phyloP scores from a whole-genome alignment of 2,329 filamentous ascomycete species.

The Periconia sp. region DNA sequence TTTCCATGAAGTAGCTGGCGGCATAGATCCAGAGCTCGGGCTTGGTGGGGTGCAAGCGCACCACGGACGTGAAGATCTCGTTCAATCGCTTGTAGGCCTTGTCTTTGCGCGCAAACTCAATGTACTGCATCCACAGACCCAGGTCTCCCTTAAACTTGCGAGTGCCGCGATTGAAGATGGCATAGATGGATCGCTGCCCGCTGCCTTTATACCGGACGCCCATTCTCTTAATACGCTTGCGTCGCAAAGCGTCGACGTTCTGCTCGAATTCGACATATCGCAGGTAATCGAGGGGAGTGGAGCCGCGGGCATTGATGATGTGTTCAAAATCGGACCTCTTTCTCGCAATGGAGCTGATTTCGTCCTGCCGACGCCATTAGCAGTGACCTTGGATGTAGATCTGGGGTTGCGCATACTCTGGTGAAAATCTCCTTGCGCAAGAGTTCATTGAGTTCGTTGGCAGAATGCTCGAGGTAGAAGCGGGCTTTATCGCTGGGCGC shows the following conservation, averaged over 20 bases:
- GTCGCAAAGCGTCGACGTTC: constrained; percentile 70
- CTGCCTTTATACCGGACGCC: constrained; percentile 71
- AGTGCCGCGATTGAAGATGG: constrained; percentile 84
- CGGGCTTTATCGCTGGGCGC: constrained; percentile 90
- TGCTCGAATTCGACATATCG: constrained; percentile 76
- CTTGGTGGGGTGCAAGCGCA: constrained; percentile 84
- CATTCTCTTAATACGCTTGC: constrained; percentile 79
- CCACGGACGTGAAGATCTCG: constrained; percentile 64
- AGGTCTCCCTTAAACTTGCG: constrained; percentile 80
- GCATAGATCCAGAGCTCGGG: constrained; percentile 82
- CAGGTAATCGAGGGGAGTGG: constrained; percentile 73
- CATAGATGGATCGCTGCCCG: constrained; percentile 81
- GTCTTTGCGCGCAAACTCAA: constrained; percentile 75
- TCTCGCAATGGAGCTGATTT: constrained; percentile 84
- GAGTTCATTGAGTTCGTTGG: constrained; percentile 89
- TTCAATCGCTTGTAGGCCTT: constrained; percentile 62
- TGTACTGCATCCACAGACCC: constrained; percentile 85
- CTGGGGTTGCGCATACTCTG: constrained; percentile 55
- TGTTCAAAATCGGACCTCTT: constrained; percentile 95
- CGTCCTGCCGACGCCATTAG: constrained; percentile 60
- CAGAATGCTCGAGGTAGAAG: constrained; percentile 89
- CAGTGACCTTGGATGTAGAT: background rate
- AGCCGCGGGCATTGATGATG: constrained; percentile 77
- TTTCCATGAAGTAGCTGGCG: constrained; percentile 75
- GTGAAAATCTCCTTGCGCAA: constrained; percentile 90